phyloP scores from a whole-genome alignment of 208 protist species.

The Leishmania braziliensis region DNA sequence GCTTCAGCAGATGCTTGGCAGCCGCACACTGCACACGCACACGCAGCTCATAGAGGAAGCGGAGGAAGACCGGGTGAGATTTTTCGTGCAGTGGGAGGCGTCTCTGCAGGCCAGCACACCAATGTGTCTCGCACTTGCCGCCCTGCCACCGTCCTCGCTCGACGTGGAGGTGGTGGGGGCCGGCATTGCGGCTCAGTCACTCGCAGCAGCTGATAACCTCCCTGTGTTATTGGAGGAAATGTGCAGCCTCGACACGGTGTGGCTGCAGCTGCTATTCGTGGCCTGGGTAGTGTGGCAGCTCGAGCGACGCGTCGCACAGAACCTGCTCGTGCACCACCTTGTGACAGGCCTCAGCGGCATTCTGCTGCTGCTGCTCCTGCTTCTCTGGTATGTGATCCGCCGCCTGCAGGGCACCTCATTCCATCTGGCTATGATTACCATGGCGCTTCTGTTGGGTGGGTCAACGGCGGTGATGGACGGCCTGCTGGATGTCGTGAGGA shows the following conservation, averaged over 20 bases:
- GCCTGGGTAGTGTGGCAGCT: constrained; percentile 32
- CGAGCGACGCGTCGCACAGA: constrained; percentile 50
- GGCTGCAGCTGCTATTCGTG: constrained; percentile 48
- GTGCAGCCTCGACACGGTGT: constrained; percentile 49
- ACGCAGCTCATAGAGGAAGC: constrained; percentile 17
- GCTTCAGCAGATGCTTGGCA: constrained; percentile 32
- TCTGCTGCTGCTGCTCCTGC: constrained; percentile 40
- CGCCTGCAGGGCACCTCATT: constrained; percentile 63
- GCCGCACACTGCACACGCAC: constrained; percentile 19
- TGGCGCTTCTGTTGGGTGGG: constrained; percentile 54
- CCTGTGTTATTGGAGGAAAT: constrained; percentile 38
- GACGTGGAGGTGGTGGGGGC: neutral
- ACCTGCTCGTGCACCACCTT: constrained; percentile 43
- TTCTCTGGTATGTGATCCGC: constrained; percentile 46
- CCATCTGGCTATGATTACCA: constrained; percentile 42
- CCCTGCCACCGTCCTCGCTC: constrained; percentile 16
- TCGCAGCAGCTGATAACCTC: constrained; percentile 1
- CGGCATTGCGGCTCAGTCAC: neutral
- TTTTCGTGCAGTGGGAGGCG: constrained; percentile 25
- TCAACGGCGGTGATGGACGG: constrained; percentile 48
- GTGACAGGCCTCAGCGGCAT: constrained; percentile 48
- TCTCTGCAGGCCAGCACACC: constrained; percentile 29
- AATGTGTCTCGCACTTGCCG: constrained; percentile 39
- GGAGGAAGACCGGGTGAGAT: neutral
- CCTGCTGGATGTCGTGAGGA: constrained; percentile 13